Evolutionary conservation across 129 eudicot species (phyloP), one percentile per base, ranked within the genome.

Genomic region (Tagetes patula): DNA sequence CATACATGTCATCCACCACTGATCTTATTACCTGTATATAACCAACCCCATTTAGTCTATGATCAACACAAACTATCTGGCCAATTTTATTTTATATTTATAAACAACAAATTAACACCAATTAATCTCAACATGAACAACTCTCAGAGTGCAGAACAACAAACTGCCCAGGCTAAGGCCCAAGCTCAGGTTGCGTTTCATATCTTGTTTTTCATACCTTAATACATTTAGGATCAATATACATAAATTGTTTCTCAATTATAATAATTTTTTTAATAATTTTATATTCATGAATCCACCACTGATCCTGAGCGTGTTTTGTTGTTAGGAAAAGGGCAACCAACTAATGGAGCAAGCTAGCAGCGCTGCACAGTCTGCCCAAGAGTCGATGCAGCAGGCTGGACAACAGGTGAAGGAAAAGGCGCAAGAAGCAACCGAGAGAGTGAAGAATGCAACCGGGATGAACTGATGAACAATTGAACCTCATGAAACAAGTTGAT

Each of bases 331-430:
- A 61, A 85, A 85, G 79, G 80, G 82, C 31, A 71, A 62, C 67
- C 89, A 84, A 74, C 31, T 88, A 85, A 81, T 81, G 86, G 92
- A 91, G 61, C 81, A 87, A 75, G 87, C 96, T 9, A 74, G 88
- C 79, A 71, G 72, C 65, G 92, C 83, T 63, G 94, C 96, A 43
- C 91, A 87, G 66, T 83, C 94, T 8, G 89, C 87, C 63, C 79
- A 79, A 74, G 97, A 85, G 8, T 58, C 85, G 0, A 61, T 80
- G 45, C 88, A 88, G 60, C 71, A 88, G 91, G 89, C 90, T 49
- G 95, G 88, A 1, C 80, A 79, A 63, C 92, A 91, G 31, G 37
- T 81, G 81, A 85, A 73, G 83, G 91, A 69, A 3, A 82, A 71
- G 78, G 92, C 97, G 67, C 81, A 83, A 43, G 86, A 78, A 2